Percentiles rank a stretch among this genome's conserved stretches.
phyloP scores from a whole-genome alignment of 1,139 yeast genomes.

The Yamadazyma jaroonii region DNA sequence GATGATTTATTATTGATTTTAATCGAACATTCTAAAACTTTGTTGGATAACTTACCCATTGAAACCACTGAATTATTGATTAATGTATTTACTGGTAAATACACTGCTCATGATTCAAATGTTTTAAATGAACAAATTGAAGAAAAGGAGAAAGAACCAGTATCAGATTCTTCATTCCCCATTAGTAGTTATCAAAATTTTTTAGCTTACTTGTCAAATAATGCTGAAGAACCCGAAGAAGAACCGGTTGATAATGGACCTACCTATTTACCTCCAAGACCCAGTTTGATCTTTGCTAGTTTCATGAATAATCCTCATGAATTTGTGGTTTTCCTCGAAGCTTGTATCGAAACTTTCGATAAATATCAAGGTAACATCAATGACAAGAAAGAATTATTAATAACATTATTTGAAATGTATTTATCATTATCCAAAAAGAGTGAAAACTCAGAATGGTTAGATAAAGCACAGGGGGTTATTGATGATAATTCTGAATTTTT shows the following conservation, averaged over 20 bases:
- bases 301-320: slow-evolving; percentile 83
- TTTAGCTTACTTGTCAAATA: slow-evolving; percentile 56
- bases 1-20: slow-evolving; percentile 78
- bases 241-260: slow-evolving; percentile 33
- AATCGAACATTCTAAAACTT: slow-evolving; percentile 59
- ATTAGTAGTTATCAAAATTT: slow-evolving; percentile 73
- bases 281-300: slow-evolving; percentile 81
- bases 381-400: slow-evolving; percentile 69
- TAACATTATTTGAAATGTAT: slow-evolving; percentile 82
- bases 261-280: slow-evolving; percentile 89
- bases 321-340: slow-evolving; percentile 91
- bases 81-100: slow-evolving; percentile 85
- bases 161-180: slow-evolving; percentile 15
- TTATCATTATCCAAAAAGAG: slow-evolving; percentile 51
- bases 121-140: slow-evolving; percentile 7
- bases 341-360: slow-evolving; percentile 80
- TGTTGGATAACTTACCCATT: slow-evolving; percentile 69
- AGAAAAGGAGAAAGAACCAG: slow-evolving; percentile 10
- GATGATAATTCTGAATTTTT: slow-evolving; percentile 39
- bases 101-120: slow-evolving; percentile 40
- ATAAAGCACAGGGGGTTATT: slow-evolving; percentile 59
- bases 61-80: slow-evolving; percentile 82
- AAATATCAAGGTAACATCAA: slow-evolving; percentile 67
- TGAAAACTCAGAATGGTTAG: slow-evolving; percentile 47
- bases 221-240: slow-evolving; percentile 8